Conservation (phyloP, 1,139 yeast species). For the Suhomyces guaymorum region DNA sequence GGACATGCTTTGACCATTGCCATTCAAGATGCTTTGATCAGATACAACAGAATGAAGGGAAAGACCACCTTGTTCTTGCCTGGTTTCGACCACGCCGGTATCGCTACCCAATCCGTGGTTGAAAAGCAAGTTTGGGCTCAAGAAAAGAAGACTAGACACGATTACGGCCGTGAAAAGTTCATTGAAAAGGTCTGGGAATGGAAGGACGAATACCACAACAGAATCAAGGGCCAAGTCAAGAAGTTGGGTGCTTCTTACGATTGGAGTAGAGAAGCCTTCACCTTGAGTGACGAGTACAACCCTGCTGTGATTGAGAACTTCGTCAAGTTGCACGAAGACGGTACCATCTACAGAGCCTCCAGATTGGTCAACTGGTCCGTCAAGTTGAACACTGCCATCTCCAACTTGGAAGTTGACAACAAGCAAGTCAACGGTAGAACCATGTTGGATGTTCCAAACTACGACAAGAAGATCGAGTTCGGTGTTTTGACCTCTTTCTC, state of each 20-base stretch:
- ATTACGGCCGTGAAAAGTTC: conserved; percentile 89
- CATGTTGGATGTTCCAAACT: conserved; percentile 80
- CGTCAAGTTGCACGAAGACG: conserved; percentile 88
- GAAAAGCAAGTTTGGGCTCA: conserved; percentile 93
- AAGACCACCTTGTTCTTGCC: conserved; percentile 91
- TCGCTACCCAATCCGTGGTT: conserved; percentile 97
- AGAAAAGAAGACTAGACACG: conserved; percentile 90
- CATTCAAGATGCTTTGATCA: conserved; percentile 88
- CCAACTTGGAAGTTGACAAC: conserved; percentile 94
- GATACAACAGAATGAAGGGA: conserved; percentile 97
- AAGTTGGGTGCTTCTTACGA: conserved; percentile 95
- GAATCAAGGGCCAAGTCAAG: conserved; percentile 81
- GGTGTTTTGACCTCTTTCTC: conserved; percentile 96
- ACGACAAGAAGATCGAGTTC: conserved; percentile 87
- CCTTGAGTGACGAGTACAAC: conserved; percentile 76
- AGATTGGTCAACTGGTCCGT: conserved; percentile 97
- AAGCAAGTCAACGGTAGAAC: conserved; percentile 86
- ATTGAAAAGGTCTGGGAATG: conserved; percentile 94
- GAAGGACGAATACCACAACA: conserved; percentile 90
- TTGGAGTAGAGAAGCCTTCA: conserved; percentile 93
- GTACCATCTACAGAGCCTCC: conserved; percentile 90
- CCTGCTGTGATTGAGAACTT: conserved; percentile 90
- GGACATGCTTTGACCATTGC: conserved; percentile 97
- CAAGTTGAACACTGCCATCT: conserved; percentile 88
- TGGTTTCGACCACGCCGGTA: conserved; percentile 99